These are phyloP conservation scores for Prosopis cineraria DNA, from an alignment of 306 rosid species.

Conservation along the genomic window DNA sequence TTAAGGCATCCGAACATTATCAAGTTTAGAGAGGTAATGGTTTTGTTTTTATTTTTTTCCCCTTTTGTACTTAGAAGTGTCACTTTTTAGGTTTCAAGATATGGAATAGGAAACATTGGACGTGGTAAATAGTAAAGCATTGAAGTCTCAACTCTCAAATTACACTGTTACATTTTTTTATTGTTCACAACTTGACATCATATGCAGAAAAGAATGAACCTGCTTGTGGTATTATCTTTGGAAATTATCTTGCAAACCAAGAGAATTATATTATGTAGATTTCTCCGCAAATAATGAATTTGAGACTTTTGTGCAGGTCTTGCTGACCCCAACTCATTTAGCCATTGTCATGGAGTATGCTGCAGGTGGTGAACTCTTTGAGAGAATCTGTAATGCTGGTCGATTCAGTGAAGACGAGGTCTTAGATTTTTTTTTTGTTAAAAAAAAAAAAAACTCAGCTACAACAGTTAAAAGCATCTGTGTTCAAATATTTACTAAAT, in stretches of 20 bases:
- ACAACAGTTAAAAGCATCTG: not conserved
- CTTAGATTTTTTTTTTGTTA: not conserved
- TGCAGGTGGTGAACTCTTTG: constrained; percentile 93
- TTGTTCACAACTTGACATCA: not conserved
- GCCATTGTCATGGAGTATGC: constrained; percentile 97
- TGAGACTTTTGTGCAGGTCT: constrained; percentile 56
- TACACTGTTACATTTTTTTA: not conserved
- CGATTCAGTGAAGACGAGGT: constrained; percentile 97
- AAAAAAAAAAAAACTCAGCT: too few species aligned
- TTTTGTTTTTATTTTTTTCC: not conserved
- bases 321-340: constrained; percentile 80
- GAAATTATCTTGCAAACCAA: not conserved
- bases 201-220: not conserved
- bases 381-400: constrained; percentile 72
- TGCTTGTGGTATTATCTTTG: constrained; percentile 11
- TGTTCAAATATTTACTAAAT: not conserved
- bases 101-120: constrained; percentile 11
- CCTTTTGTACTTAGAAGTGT: not conserved
- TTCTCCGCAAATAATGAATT: constrained; percentile 8
- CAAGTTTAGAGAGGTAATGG: constrained; percentile 80
- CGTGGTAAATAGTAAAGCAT: not conserved
- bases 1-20: constrained; percentile 87
- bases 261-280: not conserved
- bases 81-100: not conserved
- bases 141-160: not conserved